Evolutionary conservation across 106 monocot genomes (phyloP).

Genomic region (Acorus gramineus): DNA sequence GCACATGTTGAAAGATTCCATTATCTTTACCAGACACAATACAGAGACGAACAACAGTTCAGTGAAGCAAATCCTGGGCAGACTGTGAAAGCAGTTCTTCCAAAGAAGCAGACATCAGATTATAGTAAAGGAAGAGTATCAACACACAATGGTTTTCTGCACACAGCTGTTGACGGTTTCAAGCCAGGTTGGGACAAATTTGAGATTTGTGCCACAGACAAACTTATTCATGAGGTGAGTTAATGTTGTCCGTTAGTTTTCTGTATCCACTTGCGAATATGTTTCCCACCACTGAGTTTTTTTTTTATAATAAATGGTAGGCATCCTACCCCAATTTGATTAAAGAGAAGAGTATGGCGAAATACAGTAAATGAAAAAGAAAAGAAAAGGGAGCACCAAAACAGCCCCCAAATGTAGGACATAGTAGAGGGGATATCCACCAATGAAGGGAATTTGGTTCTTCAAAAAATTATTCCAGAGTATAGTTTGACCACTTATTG

Average conservation of each 20-base stretch:
- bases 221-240: conserved; percentile 35
- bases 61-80: conserved; percentile 1
- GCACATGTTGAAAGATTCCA: background rate
- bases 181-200: conserved; percentile 21
- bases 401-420: too few species aligned
- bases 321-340: too few species aligned
- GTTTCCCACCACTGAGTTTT: background rate
- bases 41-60: conserved; percentile 12
- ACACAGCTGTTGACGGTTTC: conserved; percentile 2
- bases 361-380: too few species aligned
- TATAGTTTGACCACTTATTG: too few species aligned
- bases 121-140: conserved; percentile 11
- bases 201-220: conserved; percentile 37
- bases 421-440: too few species aligned
- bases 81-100: background rate
- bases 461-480: too few species aligned
- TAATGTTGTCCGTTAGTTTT: background rate
- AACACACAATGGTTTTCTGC: conserved; percentile 2
- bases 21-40: conserved; percentile 13
- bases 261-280: too few species aligned
- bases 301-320: background rate
- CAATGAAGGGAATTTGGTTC: too few species aligned
- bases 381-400: too few species aligned
- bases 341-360: too few species aligned
- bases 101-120: conserved; percentile 5